Conservation (phyloP, 1,139 yeast species). For the Yamadazyma triangularis region DNA sequence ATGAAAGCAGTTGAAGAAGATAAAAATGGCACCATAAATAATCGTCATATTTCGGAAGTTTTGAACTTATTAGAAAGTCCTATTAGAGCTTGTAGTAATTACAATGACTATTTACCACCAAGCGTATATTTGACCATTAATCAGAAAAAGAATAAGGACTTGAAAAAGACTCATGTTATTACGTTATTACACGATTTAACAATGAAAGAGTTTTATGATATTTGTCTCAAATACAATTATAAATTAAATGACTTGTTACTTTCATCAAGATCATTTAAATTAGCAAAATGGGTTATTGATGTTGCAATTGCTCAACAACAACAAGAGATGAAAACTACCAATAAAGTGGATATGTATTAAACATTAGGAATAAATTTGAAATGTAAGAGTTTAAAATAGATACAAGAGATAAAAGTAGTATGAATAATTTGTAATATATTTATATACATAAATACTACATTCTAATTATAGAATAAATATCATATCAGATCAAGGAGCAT, state of each 20-base stretch:
- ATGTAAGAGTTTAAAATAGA: too few species aligned
- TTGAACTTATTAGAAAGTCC: conserved; percentile 58
- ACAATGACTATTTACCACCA: conserved; percentile 37
- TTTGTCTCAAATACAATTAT: conserved; percentile 59
- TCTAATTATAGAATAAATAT: too few species aligned
- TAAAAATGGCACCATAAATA: conserved; percentile 47
- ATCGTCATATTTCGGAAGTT: conserved; percentile 51
- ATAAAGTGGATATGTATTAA: too few species aligned
- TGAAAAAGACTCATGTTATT: conserved; percentile 36
- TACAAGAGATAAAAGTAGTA: too few species aligned
- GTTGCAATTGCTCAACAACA: conserved; percentile 44
- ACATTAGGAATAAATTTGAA: too few species aligned
- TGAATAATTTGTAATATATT: too few species aligned
- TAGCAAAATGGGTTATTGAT: conserved; percentile 71
- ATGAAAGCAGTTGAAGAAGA: conserved; percentile 65
- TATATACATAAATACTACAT: too few species aligned
- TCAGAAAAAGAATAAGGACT: conserved; percentile 16
- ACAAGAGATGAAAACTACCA: not conserved
- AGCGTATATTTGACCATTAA: conserved; percentile 40
- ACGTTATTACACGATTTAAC: conserved; percentile 58
- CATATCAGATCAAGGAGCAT: not conserved
- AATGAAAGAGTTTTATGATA: conserved; percentile 57
- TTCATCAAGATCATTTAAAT: conserved; percentile 56
- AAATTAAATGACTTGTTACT: conserved; percentile 60
- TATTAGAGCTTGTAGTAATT: conserved; percentile 39